Evolutionary conservation across 1,139 yeast genomes (phyloP), one percentile per base, ranked within the genome.

Genomic region (Meyerozyma carpophila): DNA sequence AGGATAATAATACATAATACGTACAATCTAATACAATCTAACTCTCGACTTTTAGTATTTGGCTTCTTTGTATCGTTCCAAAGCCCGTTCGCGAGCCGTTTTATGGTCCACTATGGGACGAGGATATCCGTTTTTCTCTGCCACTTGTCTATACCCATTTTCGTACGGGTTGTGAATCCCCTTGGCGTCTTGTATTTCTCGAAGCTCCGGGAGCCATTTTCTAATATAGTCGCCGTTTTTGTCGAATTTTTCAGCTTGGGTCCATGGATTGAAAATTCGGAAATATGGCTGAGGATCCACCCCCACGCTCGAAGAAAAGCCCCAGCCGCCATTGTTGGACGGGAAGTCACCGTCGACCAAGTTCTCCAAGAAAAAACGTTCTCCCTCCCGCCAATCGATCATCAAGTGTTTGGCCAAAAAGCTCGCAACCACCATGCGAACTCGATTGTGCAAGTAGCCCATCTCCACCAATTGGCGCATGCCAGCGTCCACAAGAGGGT

Each of bases 271-370:
- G 56, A 79, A 74, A 16, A 77, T 70, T 29, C 82, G 62, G 54
- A 77, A 77, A 62, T 74, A 77, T 1, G 83, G 82, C 52, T 77
- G 82, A 1, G 79, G 75, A 50, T 75, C 79, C 13, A 73, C 70
- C 0, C 81, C 80, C 2, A 74, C 71, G 44, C 77, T 67, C 3
- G 79, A 67, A 42, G 74, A 62, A 55, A 76, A 76, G 1, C 79
- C 79, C 84, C 83, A 79, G 1, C 83, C 83, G 4, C 79, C 81
- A 43, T 72, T 68, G 53, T 79, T 79, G 41, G 79, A 75, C 26
- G 78, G 68, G 50, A 76, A 68, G 53, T 79, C 84, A 18, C 74
- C 74, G 54, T 79, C 84, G 2, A 77, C 57, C 39, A 79, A 60
- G 45, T 68, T 67, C 47, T 66, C 66, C 55, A 73, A 65, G 53